Base-by-base conservation (phyloP, 306 rosid species). In the Dalbergia oliveri region DNA sequence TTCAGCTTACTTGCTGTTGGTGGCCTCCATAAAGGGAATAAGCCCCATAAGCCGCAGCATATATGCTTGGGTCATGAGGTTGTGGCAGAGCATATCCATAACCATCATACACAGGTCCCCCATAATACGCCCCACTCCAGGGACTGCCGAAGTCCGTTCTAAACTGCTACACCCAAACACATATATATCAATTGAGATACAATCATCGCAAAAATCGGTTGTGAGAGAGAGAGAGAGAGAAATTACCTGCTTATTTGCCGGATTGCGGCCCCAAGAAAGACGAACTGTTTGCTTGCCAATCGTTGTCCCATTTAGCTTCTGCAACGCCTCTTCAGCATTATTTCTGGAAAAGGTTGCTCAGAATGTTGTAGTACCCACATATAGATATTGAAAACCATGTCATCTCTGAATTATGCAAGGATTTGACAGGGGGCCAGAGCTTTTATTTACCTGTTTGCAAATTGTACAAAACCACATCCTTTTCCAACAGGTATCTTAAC, bases 241-340 rank as follows among this genome's bases (percentile, higher is more conserved):
- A 16, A 41, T 61, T 84, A 79, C 99, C 98, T 93, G 99, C 85
- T 96, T 96, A 79, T 96, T 93, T 85, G 94, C 99, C 8, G 99
- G 99, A 84, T 95, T 95, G 84, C 98, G 98, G 31, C 99, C 99
- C 99, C 99, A 95, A 41, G 99, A 95, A 86, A 95, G 99, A 9
- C 98, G 97, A 83, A 95, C 96, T 51, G 97, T 90, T 84, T 95
- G 99, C 75, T 91, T 95, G 72, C 99, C 98, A 72, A 95, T 84
- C 18, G 84, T 79, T 59, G 94, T 80, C 51, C 96, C 98, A 77
- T 91, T 95, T 72, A 95, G 77, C 90, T 93, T 91, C 79, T 92
- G 93, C 90, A 93, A 69, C 15, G 99, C 98, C 82, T 96, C 99
- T 83, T 96, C 99, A 18, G 99, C 99, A 44, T 89, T 88, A 79